phyloP scores from a whole-genome alignment of 371 early-diverging fungal species.

The Lichtheimia ramosa region DNA sequence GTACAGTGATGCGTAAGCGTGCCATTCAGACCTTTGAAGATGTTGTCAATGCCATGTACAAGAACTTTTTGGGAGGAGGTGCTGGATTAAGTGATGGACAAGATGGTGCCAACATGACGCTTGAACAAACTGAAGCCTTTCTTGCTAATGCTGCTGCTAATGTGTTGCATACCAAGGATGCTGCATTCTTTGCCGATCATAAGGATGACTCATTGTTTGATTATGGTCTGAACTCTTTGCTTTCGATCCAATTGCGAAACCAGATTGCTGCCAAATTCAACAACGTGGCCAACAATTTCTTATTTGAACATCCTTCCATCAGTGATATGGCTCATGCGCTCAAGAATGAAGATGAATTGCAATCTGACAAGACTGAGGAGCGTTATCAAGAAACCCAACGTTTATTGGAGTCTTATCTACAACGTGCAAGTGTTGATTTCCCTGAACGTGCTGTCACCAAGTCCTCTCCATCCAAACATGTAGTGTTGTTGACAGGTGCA shows the following conservation, averaged over 20 bases:
- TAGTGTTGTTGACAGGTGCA: slow-evolving; percentile 39
- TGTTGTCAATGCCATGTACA: slow-evolving; percentile 29
- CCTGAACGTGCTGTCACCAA: not conserved
- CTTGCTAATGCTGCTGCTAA: slow-evolving; percentile 4
- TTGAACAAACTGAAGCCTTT: not conserved
- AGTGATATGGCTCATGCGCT: slow-evolving; percentile 9
- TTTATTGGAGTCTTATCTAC: slow-evolving; percentile 10
- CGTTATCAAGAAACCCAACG: slow-evolving; percentile 14
- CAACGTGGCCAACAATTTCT: slow-evolving; percentile 31
- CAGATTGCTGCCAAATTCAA: slow-evolving; percentile 15
- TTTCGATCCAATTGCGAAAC: slow-evolving; percentile 14
- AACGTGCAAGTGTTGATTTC: slow-evolving; percentile 24
- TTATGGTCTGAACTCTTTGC: slow-evolving; percentile 17
- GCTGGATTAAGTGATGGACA: not conserved
- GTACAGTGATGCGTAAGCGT: slow-evolving; percentile 24
- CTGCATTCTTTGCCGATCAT: too few species aligned
- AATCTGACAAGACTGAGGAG: not conserved
- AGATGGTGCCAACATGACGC: not conserved
- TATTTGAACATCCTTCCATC: slow-evolving; percentile 32
- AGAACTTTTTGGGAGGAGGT: slow-evolving; percentile 14
- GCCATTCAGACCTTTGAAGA: slow-evolving; percentile 17
- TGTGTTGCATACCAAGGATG: not conserved
- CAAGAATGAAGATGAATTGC: not conserved
- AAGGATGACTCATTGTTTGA: slow-evolving; percentile 13
- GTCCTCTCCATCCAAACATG: slow-evolving; percentile 12